Evolutionary conservation across 225 moss, liverwort and hornwort species (phyloP).

Genomic region (Bryoerythrophyllum caledonicum): DNA sequence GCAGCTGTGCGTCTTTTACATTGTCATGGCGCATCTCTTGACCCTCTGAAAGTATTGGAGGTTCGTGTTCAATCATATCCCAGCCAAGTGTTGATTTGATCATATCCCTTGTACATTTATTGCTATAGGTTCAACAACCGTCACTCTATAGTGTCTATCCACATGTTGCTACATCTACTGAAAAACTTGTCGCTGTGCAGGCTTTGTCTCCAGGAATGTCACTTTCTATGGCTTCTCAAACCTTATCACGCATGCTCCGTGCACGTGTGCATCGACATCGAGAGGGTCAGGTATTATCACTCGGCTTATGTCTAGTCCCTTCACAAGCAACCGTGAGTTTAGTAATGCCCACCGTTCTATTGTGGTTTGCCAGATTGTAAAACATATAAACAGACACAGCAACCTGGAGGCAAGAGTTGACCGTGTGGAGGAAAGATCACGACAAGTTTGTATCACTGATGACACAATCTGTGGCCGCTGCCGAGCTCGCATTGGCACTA

Average conservation of each 20-base stretch:
- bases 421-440: constrained; percentile 87
- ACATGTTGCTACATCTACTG: constrained; percentile 5
- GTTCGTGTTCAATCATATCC: constrained; percentile 37
- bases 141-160: background rate
- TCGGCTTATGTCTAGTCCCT: background rate
- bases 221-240: constrained; percentile 82
- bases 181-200: constrained; percentile 45
- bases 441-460: constrained; percentile 81
- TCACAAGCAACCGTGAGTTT: background rate
- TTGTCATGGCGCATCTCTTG: constrained; percentile 87
- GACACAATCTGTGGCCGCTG: constrained; percentile 89
- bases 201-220: constrained; percentile 89
- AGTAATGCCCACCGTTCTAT: constrained; percentile 13
- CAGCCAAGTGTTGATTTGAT: constrained; percentile 12
- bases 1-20: constrained; percentile 94
- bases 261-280: constrained; percentile 95
- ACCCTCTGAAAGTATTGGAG: constrained; percentile 94
- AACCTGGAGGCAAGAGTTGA: constrained; percentile 93
- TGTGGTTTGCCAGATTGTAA: constrained; percentile 72
- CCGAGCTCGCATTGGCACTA: constrained; percentile 91
- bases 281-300: constrained; percentile 73
- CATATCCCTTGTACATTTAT: background rate
- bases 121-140: background rate
- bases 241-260: constrained; percentile 87
- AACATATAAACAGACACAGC: constrained; percentile 74